A percentile compares a stretch with the other conserved stretches of the same genome.
These are phyloP conservation scores for Botrytis galanthina DNA, from an alignment of 2,329 filamentous ascomycete species.

Conservation along the genomic window DNA sequence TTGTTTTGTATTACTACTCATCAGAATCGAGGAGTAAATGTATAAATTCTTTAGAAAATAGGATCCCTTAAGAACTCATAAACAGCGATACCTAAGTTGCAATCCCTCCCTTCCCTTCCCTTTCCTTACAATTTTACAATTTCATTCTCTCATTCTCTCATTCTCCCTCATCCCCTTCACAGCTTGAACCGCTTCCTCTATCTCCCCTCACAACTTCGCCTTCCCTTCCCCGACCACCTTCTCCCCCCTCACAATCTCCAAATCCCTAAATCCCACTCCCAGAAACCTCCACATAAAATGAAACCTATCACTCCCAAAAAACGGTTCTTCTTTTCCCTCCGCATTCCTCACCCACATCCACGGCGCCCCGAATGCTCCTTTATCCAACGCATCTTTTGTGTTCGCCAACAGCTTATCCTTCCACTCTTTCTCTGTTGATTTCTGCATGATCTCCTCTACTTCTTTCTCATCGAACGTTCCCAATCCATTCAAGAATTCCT, in stretches of 20 bases:
- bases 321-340: slow-evolving; percentile 60
- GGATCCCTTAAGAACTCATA: not conserved
- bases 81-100: not conserved
- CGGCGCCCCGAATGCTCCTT: slow-evolving; percentile 72
- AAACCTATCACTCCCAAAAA: slow-evolving; percentile 76
- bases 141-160: not conserved
- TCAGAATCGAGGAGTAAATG: not conserved
- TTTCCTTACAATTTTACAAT: not conserved
- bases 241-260: slow-evolving; percentile 43
- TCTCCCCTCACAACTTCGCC: slow-evolving; percentile 9
- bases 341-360: slow-evolving; percentile 68
- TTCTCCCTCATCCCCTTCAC: not conserved
- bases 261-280: slow-evolving; percentile 56
- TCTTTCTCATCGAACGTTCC: slow-evolving; percentile 49
- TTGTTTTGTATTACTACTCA: not conserved
- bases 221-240: slow-evolving; percentile 27
- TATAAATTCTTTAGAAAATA: not conserved
- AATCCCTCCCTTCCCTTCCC: not conserved
- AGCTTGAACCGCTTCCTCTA: too few species aligned
- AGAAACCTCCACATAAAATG: slow-evolving; percentile 68
- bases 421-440: slow-evolving; percentile 48
- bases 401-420: slow-evolving; percentile 55
- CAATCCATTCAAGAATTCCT: slow-evolving; percentile 40
- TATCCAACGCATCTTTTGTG: slow-evolving; percentile 60
- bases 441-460: slow-evolving; percentile 54